Base-by-base conservation (phyloP, 345 rosid species). In the Eucalyptus erythrocorys region DNA sequence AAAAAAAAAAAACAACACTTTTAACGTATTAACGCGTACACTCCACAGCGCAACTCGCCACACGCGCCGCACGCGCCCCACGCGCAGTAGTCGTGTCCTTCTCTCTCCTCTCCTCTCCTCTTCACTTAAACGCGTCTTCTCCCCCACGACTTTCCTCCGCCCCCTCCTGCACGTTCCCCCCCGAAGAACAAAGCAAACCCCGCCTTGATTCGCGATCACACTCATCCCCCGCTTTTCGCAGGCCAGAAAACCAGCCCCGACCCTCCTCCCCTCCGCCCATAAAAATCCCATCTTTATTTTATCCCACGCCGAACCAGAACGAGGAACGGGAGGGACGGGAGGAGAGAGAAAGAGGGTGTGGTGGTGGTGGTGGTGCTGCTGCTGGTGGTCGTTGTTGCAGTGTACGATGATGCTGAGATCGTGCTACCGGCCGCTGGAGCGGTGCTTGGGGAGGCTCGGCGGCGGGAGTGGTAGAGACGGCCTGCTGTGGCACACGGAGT, bases 401-500 rank as follows among this genome's bases (percentile, higher is more conserved):
- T 57, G 64, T 88, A 88, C 84, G 92, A 94, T 87, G 96, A 91
- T 94, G 96, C 88, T 95, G 81, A 94, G 98, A 80, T 89, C 95
- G 50, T 91, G 94, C 55, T 94, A 79, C 91, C 87, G 98, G 91
- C 98, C 97, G 51, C 90, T 96, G 26, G 98, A 96, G 90, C 93
- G 95, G 88, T 98, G 97, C 87, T 68, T 97, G 49, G 98, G 97
- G 59, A 88, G 94, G 88, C 89, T 88, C 24, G 89, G 95, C 4
- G 93, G 94, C 4, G 93, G 57, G 57, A 51, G 91, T 1, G 93
- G 94, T 26, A 95, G 98, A 24, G 99, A 95, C 89, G 93, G 92
- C 55, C 87, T 97, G 90, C 80, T 98, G 85, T 98, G 99, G 99
- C 97, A 98, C 86, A 79, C 95, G 85, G 99, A 97, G 79, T 92